Percentiles rank a stretch among this genome's conserved stretches.
Conservation (phyloP, 169 alveolate genomes). For the Plasmodium malariae region DNA sequence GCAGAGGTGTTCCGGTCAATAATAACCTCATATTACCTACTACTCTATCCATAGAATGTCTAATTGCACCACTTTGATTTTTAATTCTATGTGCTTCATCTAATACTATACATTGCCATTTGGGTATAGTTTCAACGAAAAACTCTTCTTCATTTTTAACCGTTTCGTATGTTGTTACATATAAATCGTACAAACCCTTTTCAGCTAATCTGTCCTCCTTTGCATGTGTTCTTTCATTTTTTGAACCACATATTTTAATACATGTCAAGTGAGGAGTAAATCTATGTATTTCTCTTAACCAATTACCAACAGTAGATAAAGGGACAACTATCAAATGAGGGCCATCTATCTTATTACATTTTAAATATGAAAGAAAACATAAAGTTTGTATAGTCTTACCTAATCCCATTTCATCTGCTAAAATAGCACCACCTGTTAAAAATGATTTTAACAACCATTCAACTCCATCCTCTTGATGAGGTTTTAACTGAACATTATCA, state of each 20-base stretch:
- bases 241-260: constrained; percentile 91
- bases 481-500: constrained; percentile 90
- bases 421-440: constrained; percentile 92
- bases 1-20: constrained; percentile 97
- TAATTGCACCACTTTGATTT: constrained; percentile 94
- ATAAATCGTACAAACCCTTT: constrained; percentile 91
- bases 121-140: constrained; percentile 88
- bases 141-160: constrained; percentile 92
- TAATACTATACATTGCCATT: constrained; percentile 96
- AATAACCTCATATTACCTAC: constrained; percentile 92
- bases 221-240: constrained; percentile 90
- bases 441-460: constrained; percentile 91
- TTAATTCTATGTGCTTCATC: constrained; percentile 99
- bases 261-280: constrained; percentile 92
- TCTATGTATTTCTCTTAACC: constrained; percentile 95
- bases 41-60: constrained; percentile 94
- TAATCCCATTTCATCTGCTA: constrained; percentile 95
- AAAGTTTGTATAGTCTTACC: constrained; percentile 94
- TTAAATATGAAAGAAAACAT: constrained; percentile 89
- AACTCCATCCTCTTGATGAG: constrained; percentile 93
- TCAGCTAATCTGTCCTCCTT: constrained; percentile 89
- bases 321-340: constrained; percentile 97
- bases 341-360: constrained; percentile 88
- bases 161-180: constrained; percentile 94
- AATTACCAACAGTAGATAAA: constrained; percentile 95